Conservation (phyloP, 2,329 filamentous ascomycete genomes). For the Phialocephala sp. region DNA sequence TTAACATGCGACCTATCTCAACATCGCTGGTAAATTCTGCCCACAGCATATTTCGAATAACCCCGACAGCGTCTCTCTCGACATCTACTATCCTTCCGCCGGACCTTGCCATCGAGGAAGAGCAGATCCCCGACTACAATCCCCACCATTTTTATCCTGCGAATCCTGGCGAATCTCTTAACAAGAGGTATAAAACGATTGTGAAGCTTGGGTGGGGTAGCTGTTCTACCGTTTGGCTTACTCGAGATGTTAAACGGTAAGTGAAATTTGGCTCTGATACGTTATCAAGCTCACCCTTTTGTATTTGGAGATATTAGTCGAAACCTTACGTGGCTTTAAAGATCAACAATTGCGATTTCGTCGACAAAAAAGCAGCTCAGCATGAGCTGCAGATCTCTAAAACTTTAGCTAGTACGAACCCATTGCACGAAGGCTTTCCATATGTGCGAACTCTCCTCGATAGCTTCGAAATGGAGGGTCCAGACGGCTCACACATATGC, state of each 20-base stretch:
- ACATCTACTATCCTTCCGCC: constrained; percentile 14
- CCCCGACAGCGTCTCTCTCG: no score
- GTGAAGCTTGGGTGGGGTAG: no score
- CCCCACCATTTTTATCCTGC: constrained; percentile 24
- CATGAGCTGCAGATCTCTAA: constrained; percentile 20
- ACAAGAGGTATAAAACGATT: no score
- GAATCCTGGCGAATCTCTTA: constrained; percentile 1
- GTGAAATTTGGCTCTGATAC: no score
- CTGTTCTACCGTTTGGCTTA: no score
- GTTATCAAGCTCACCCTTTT: no score
- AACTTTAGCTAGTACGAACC: constrained; percentile 12
- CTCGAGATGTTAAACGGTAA: no score
- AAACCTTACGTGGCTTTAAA: constrained; percentile 13
- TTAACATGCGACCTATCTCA: no score
- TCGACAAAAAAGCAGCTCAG: constrained; percentile 6
- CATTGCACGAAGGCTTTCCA: constrained; percentile 18
- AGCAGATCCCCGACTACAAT: constrained; percentile 20
- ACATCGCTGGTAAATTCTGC: no score
- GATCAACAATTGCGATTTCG: constrained; percentile 9
- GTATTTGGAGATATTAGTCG: no score
- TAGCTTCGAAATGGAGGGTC: constrained; percentile 13
- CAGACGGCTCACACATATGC: constrained; percentile 23
- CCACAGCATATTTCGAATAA: no score
- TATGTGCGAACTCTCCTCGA: constrained; percentile 19
- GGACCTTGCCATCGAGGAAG: constrained; percentile 19